Conservation (phyloP, 192 early-diverging fungal species). For the Entomortierella chlamydospora region DNA sequence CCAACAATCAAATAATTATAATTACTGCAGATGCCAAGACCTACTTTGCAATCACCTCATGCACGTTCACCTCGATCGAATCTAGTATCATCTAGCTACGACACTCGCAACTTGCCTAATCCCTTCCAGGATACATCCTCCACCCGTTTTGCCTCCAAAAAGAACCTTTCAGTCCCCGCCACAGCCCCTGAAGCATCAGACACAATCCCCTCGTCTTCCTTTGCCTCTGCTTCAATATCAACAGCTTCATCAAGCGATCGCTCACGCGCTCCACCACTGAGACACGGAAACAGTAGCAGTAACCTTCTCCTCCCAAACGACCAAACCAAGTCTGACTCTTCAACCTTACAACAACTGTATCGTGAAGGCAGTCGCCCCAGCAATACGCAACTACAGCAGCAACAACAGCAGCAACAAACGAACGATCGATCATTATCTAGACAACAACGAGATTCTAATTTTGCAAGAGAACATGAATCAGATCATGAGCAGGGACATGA, state of each 20-base stretch:
- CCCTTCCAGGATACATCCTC: constrained; percentile 23
- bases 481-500: constrained; percentile 1
- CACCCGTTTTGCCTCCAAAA: not conserved
- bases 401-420: not conserved
- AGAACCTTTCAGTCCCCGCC: not conserved
- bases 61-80: not conserved
- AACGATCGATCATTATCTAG: no score
- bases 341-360: no score
- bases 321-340: no score
- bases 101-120: constrained; percentile 5
- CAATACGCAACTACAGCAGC: not conserved
- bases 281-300: not conserved
- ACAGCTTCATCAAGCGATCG: not conserved
- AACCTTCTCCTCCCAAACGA: not conserved
- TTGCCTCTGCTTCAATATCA: not conserved
- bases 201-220: constrained; percentile 13
- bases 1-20: no score
- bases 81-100: not conserved
- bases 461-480: not conserved
- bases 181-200: constrained; percentile 16
- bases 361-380: no score
- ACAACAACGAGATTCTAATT: not conserved
- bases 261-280: not conserved
- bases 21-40: not conserved
- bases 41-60: not conserved